Base-by-base conservation (phyloP, 805 yeast genomes). In the Kazachstania psychrophila region DNA sequence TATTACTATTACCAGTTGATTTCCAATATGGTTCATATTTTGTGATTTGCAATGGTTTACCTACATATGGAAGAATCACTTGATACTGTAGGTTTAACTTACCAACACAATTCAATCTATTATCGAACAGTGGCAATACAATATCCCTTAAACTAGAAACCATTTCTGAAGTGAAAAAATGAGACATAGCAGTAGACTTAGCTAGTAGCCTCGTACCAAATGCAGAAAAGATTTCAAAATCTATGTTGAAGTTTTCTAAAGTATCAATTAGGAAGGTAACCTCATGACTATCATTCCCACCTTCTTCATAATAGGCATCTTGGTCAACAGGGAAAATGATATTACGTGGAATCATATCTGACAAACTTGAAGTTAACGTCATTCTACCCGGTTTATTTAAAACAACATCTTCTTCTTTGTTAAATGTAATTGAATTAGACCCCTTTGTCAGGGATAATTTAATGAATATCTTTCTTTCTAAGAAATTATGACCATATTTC, bases 141-240 rank as follows among this genome's bases (percentile, higher is more conserved):
- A 51, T 54, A 41, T 60, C 54, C 25, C 52, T 55, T 30, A 62
- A 46, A 32, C 63, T 63, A 19, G 62, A 58, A 17, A 67, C 65
- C 26, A 63, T 56, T 34, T 68, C 68, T 5, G 16, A 17, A 13
- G 54, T 40, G 23, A 56, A 66, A 42, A 79, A 68, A 0, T 87
- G 69, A 3, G 62, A 42, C 36, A 87, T 66, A 2, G 92, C 85
- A 0, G 94, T 77, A 0, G 96, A 73, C 52, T 88, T 89, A 3
- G 96, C 96, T 36, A 89, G 78, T 38, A 89, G 64, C 43, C 95
- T 73, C 0, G 97, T 87, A 17, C 98, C 98, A 62, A 86, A 92
- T 6, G 89, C 83, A 1, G 98, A 96, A 58, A 80, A 88, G 10
- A 92, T 72, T 57, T 92, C 97, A 53, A 88, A 81, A 52, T 85